Evolutionary conservation across 2,329 filamentous ascomycete genomes (phyloP).

Genomic region (Neodidymelliopsis sp.): DNA sequence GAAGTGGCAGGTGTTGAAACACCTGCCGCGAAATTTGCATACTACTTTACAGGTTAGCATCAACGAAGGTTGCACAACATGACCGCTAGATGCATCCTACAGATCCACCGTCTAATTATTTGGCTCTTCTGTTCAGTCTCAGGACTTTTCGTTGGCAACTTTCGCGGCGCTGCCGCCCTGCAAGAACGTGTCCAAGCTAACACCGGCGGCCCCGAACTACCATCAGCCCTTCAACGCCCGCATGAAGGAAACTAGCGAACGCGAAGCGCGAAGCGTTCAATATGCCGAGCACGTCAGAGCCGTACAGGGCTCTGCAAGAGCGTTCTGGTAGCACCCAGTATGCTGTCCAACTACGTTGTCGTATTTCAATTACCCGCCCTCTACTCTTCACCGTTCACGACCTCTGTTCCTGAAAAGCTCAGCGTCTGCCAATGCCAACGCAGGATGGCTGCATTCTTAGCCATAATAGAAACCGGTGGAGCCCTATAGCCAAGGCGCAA

Average conservation of each 20-base stretch:
- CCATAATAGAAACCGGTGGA: neutral
- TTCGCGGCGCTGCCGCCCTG: neutral
- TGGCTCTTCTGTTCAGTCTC: neutral
- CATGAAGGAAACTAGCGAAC: constrained; percentile 7
- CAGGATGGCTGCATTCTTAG: constrained; percentile 4
- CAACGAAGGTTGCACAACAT: neutral
- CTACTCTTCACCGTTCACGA: neutral
- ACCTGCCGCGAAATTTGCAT: neutral
- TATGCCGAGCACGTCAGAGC: constrained; percentile 1
- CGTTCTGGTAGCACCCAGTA: neutral
- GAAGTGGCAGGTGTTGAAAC: neutral
- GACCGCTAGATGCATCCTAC: neutral
- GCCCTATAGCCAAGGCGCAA: constrained; percentile 5
- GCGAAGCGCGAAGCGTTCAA: constrained; percentile 3
- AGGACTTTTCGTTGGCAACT: neutral
- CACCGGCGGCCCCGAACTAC: constrained; percentile 9
- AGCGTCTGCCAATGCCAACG: constrained; percentile 7
- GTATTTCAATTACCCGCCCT: neutral
- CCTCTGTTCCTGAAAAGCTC: neutral
- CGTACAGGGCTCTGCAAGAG: neutral
- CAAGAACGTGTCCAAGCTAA: constrained; percentile 3
- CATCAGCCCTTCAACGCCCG: constrained; percentile 2
- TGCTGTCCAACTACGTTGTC: neutral
- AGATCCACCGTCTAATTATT: neutral
- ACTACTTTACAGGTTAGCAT: neutral